Base-by-base conservation (phyloP, 768 basidiomycete species). In the Rhodotorula graminis region DNA sequence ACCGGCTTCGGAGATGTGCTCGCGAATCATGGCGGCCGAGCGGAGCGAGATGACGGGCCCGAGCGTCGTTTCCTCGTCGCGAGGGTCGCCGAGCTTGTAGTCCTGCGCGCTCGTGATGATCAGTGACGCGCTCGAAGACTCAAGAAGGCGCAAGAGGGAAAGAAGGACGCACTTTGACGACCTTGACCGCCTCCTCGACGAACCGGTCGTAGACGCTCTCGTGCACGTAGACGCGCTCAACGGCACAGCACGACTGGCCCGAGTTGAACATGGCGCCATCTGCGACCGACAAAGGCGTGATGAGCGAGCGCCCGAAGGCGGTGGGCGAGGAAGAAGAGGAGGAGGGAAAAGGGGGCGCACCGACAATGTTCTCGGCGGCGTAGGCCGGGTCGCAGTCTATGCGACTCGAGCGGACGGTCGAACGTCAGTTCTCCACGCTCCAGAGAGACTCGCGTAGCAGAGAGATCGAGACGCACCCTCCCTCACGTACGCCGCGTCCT, bases 191-290 rank as follows among this genome's bases (percentile, higher is more conserved):
- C 78, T 86, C 85, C 21, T 84, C 80, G 5, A 97, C 87, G 73
- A 99, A 97, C 3, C 82, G 79, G 64, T 93, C 91, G 78, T 88
- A 96, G 7, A 94, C 78, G 0, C 85, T 83, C 78, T 91, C 88
- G 79, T 97, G 92, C 8, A 97, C 95, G 80, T 98, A 98, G 55
- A 99, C 92, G 27, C 95, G 86, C 89, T 99, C 96, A 71, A 98
- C 84, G 0, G 90, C 88, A 79, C 95, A 97, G 81, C 95, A 98
- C 74, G 92, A 94, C 82, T 99, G 96, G 3, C 96, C 96, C 25
- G 94, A 93, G 81, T 98, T 98, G 84, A 93, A 99, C 82, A 94
- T 88, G 9, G 92, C 64, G 21, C 31, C 56, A 18, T 37, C 42
- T 61, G 60, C 9, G 19, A 23, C 6, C 21, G 25, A n/a, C n/a